Percentiles rank a stretch among this genome's conserved stretches.
Evolutionary conservation across 768 basidiomycete genomes (phyloP).

Genomic region (Lepiota venenata): DNA sequence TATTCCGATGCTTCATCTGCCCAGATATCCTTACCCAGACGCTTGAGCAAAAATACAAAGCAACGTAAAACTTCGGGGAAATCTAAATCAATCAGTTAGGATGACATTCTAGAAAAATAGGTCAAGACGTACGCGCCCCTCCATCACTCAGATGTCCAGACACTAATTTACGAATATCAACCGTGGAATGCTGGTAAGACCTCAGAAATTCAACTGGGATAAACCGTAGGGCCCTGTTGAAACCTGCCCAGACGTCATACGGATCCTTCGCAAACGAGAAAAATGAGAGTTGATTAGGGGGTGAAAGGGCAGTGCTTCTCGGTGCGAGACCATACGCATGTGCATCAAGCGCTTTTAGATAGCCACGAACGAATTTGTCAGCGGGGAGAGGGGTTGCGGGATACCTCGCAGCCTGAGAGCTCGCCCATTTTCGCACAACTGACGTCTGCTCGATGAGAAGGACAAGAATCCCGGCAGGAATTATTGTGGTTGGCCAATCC

Average conservation of each 20-base stretch:
- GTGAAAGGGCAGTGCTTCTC: background rate
- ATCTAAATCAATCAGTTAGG: constrained; percentile 34
- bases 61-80: constrained; percentile 56
- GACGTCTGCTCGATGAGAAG: constrained; percentile 49
- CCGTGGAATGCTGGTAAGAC: constrained; percentile 27
- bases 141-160: constrained; percentile 57
- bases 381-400: constrained; percentile 43
- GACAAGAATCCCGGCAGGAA: constrained; percentile 60
- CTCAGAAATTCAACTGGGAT: constrained; percentile 44
- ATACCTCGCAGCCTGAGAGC: constrained; percentile 31
- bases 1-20: constrained; percentile 64
- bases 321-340: constrained; percentile 31
- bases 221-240: constrained; percentile 42
- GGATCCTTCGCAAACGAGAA: constrained; percentile 32
- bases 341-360: constrained; percentile 41
- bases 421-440: constrained; percentile 60
- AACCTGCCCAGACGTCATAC: constrained; percentile 50
- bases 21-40: constrained; percentile 63
- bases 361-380: constrained; percentile 44
- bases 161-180: constrained; percentile 52
- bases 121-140: constrained; percentile 49
- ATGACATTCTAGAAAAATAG: constrained; percentile 13
- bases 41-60: constrained; percentile 57
- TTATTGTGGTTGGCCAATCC: constrained; percentile 54
- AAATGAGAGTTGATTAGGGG: background rate